Conservation (phyloP, 225 moss, liverwort and hornwort genomes). For the Polytrichum formosum region DNA sequence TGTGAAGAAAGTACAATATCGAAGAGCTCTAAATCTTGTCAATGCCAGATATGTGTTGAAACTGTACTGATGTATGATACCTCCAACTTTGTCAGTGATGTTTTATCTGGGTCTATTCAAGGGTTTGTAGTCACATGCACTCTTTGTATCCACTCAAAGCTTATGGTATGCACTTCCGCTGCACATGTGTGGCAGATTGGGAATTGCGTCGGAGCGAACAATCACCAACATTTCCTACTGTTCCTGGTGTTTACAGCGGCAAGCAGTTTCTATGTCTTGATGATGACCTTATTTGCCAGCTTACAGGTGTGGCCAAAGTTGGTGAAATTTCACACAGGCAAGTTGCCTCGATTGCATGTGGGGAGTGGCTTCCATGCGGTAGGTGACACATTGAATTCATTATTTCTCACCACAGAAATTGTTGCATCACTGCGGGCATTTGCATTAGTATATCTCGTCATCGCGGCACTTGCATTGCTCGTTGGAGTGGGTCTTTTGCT, state of each 20-base stretch:
- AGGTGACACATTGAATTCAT: conserved; percentile 27
- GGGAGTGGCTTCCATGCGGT: conserved; percentile 10
- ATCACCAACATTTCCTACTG: conserved; percentile 41
- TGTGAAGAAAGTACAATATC: not conserved
- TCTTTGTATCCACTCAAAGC: not conserved
- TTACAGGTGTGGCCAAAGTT: conserved; percentile 28
- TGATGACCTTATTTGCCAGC: conserved; percentile 27
- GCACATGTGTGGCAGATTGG: conserved; percentile 34
- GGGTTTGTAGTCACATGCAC: not conserved
- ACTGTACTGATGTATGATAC: too few relatives aligned
- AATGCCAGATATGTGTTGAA: too few relatives aligned
- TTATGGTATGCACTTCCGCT: not conserved
- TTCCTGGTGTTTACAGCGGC: conserved; percentile 40
- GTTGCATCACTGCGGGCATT: conserved; percentile 56
- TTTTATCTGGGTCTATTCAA: not conserved
- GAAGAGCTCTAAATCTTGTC: too few relatives aligned
- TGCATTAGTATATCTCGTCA: conserved; percentile 61
- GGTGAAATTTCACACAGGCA: conserved; percentile 20
- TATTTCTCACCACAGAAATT: conserved; percentile 30
- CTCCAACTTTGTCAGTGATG: not conserved
- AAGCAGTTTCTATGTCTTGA: conserved; percentile 35
- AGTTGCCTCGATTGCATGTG: conserved; percentile 21
- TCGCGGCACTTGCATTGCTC: conserved; percentile 59
- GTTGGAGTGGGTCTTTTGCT: conserved; percentile 75
- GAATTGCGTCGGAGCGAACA: conserved; percentile 55